Percentiles rank a stretch among this genome's conserved stretches.
Evolutionary conservation across 805 yeast species (phyloP).

Genomic region (Candida silvatica): DNA sequence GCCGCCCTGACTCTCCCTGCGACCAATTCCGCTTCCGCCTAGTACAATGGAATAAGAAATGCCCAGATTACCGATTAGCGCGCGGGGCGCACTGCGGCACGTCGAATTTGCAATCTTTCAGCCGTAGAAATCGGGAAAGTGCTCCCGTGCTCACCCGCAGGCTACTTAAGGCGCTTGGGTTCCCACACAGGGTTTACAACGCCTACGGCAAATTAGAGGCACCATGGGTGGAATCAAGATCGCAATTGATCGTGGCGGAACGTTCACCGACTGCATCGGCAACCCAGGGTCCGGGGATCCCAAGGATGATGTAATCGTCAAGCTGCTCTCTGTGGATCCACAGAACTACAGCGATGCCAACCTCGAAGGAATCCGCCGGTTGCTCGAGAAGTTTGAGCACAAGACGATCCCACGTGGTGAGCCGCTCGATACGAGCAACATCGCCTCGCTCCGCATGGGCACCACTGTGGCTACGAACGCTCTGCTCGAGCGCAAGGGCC

Average conservation of each 20-base stretch:
- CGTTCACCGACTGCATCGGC: constrained; percentile 74
- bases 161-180: neutral
- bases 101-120: too few species aligned
- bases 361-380: constrained; percentile 79
- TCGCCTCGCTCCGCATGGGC: constrained; percentile 76
- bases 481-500: constrained; percentile 86
- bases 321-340: constrained; percentile 83
- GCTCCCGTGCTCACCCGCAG: too few species aligned
- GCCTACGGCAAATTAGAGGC: neutral
- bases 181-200: neutral
- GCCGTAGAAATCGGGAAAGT: too few species aligned
- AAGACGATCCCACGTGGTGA: constrained; percentile 47
- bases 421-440: constrained; percentile 52
- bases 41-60: too few species aligned
- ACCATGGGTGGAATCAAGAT: constrained; percentile 1
- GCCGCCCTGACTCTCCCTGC: too few species aligned
- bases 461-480: constrained; percentile 97
- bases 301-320: constrained; percentile 58
- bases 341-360: constrained; percentile 86
- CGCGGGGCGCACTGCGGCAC: too few species aligned
- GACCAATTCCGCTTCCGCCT: too few species aligned
- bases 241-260: constrained; percentile 58
- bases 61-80: too few species aligned
- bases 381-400: constrained; percentile 53
- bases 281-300: constrained; percentile 39